Base-by-base conservation (phyloP, 441 rosid genomes). In the Euphorbia neoarborescens region DNA sequence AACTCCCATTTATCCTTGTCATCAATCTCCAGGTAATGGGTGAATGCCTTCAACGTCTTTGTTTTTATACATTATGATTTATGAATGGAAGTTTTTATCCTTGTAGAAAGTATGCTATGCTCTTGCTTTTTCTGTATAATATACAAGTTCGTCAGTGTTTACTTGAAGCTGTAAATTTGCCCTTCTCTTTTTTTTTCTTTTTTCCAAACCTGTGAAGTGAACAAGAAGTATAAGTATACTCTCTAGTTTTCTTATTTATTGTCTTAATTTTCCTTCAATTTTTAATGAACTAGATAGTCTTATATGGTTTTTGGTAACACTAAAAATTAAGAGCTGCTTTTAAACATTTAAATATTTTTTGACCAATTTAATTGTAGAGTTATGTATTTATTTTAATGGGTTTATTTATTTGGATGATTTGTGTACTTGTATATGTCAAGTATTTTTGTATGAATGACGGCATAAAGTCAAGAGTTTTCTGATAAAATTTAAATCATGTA, bases 1-100 rank as follows among this genome's bases (percentile, higher is more conserved):
- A 81, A 81, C 92, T 95, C 73, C 98, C 99, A 0, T 92, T 95
- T 81, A 78, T 95, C 78, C 89, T 95, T 35, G 81, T 90, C 72
- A 64, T 92, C 72, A 90, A 91, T 80, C 98, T 95, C 66, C 96
- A 92, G 97, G 98, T 95, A 83, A 73, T 65, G 40, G 44, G 61
- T 61, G 73, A 54, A 75, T 57, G 62, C 44, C 35, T 71, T 79
- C 62, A 60, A 58, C 79, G 24, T 28, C 30, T 5, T 46, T 65
- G 48, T 32, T 14, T 42, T 65, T 8, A 4, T 8, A 22, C 8
- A 19, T n/a, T 12, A n/a, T 15, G 12, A 37, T n/a, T n/a, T n/a
- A 68, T 25, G 30, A 56, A 17, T 37, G 13, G 9, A 32, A 37
- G 22, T 13, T 30, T 12, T 48, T 1, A 19, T 48, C 54, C 20